Evolutionary conservation across 768 basidiomycete genomes (phyloP).

Genomic region (Obba rivulosa): DNA sequence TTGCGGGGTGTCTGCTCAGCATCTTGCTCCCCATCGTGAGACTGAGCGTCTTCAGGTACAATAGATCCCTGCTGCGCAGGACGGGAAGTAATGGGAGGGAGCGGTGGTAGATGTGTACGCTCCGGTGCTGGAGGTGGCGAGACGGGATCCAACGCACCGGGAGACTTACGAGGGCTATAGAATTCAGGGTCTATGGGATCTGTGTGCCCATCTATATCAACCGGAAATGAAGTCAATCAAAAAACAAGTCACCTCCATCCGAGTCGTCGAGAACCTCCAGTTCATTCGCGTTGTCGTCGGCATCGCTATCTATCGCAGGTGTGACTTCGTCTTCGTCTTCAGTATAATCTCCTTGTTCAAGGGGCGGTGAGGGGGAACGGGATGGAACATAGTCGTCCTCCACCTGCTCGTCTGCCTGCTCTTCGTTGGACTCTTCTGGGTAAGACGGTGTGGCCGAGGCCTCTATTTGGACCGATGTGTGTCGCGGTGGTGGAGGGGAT

Average conservation of each 20-base stretch:
- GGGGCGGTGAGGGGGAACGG: slow-evolving; percentile 7
- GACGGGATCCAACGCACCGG: neutral
- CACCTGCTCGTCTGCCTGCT: slow-evolving; percentile 2
- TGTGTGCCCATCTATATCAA: slow-evolving; percentile 22
- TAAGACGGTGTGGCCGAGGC: too few species aligned
- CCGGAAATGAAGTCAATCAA: neutral
- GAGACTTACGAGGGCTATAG: slow-evolving; percentile 42
- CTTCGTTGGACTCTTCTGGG: slow-evolving; percentile 1
- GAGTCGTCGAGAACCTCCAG: slow-evolving; percentile 46
- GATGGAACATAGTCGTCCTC: slow-evolving; percentile 1
- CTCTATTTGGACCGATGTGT: too few species aligned
- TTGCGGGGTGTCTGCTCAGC: slow-evolving; percentile 42
- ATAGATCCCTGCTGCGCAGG: slow-evolving; percentile 1
- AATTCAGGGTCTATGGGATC: slow-evolving; percentile 69
- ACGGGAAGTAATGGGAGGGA: neutral
- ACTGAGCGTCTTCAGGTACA: neutral
- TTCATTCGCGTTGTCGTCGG: slow-evolving; percentile 12
- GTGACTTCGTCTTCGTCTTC: too few species aligned
- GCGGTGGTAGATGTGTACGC: neutral
- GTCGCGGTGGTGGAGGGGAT: too few species aligned
- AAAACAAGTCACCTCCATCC: slow-evolving; percentile 47
- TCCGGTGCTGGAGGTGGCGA: slow-evolving; percentile 2
- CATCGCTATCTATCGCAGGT: too few species aligned
- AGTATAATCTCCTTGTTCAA: too few species aligned
- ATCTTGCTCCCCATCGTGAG: slow-evolving; percentile 31